Evolutionary conservation across 2,329 filamentous ascomycete species (phyloP).

Genomic region (Plenodomus tracheiphilus): DNA sequence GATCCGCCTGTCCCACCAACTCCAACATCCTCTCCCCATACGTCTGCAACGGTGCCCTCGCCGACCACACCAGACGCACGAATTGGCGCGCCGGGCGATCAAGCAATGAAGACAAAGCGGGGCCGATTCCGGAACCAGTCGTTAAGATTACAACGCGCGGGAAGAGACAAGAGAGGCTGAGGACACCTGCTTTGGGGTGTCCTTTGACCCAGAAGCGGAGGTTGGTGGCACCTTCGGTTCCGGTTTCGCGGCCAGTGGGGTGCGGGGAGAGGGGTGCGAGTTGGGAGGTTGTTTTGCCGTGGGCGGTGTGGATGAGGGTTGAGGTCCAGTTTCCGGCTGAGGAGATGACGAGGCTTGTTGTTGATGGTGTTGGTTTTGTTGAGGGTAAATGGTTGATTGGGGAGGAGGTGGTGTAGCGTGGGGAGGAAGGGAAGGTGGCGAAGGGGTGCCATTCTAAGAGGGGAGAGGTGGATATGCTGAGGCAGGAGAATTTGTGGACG

Average conservation of each 20-base stretch:
- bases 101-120: constrained; percentile 58
- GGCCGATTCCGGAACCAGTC: constrained; percentile 42
- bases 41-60: constrained; percentile 62
- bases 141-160: constrained; percentile 37
- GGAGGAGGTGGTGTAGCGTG: background rate
- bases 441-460: constrained; percentile 44
- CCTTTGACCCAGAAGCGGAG: constrained; percentile 34
- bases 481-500: constrained; percentile 36
- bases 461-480: constrained; percentile 34
- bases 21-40: constrained; percentile 63
- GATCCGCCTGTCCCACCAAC: constrained; percentile 61
- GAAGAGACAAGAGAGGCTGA: constrained; percentile 38
- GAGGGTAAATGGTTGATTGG: no score
- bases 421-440: constrained; percentile 37
- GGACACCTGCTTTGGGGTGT: constrained; percentile 35
- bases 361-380: background rate
- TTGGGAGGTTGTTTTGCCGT: background rate
- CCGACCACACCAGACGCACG: constrained; percentile 70
- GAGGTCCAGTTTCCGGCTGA: constrained; percentile 42
- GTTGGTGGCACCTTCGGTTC: background rate
- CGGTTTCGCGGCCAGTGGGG: background rate
- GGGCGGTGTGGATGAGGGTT: constrained; percentile 13
- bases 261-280: background rate
- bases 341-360: constrained; percentile 37
- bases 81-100: constrained; percentile 51